Conservation (phyloP, 2,329 filamentous ascomycete genomes). For the Alternaria hordeiaustralica region DNA sequence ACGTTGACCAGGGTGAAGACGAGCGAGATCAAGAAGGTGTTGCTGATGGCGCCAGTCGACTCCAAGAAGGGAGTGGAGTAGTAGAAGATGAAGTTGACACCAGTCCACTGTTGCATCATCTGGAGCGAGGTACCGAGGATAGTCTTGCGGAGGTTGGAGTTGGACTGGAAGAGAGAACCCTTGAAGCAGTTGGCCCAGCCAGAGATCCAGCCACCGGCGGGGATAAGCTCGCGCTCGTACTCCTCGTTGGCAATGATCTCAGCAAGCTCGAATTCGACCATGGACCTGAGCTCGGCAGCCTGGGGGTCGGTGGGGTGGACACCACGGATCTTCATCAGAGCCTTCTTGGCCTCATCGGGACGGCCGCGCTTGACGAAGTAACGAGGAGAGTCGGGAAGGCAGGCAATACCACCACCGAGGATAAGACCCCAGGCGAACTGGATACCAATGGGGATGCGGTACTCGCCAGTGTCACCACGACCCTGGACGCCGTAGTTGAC, state of each 20-base stretch:
- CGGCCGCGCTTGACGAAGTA: conserved; percentile 87
- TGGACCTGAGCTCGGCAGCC: background rate
- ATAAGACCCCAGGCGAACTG: conserved; percentile 84
- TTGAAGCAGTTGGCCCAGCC: conserved; percentile 73
- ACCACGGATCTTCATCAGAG: conserved; percentile 1
- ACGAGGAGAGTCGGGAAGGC: conserved; percentile 84
- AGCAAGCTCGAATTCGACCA: conserved; percentile 74
- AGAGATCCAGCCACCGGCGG: conserved; percentile 47
- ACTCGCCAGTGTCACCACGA: conserved; percentile 67
- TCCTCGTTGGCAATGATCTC: conserved; percentile 91
- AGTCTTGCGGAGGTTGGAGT: conserved; percentile 56
- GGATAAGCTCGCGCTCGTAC: conserved; percentile 67
- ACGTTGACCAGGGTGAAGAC: conserved; percentile 91
- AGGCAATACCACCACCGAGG: conserved; percentile 72
- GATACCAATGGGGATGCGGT: conserved; percentile 77
- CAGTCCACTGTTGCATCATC: conserved; percentile 67
- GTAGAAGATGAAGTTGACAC: conserved; percentile 79
- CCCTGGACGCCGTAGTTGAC: conserved; percentile 75
- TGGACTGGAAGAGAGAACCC: conserved; percentile 60
- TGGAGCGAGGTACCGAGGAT: conserved; percentile 57
- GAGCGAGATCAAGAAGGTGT: conserved; percentile 83
- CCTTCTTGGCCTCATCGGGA: conserved; percentile 63
- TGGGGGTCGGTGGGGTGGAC: background rate
- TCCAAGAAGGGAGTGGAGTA: conserved; percentile 82
- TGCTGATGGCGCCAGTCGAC: conserved; percentile 70